Evolutionary conservation across 116 monocot species (phyloP).

Genomic region (Iris pallida): DNA sequence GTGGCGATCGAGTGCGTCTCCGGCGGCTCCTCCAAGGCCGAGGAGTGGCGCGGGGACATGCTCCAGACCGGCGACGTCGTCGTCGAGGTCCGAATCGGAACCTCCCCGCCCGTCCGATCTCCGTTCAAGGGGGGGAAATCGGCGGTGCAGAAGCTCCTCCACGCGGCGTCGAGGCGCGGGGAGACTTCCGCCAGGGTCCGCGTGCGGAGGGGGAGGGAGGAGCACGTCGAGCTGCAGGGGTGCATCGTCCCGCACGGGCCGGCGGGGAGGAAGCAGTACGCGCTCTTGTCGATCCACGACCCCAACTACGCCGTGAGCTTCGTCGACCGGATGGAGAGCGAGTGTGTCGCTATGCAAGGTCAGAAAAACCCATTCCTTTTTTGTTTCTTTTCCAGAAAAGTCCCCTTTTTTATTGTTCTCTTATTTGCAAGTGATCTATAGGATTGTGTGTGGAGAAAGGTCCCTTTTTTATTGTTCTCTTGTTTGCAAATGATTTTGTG

Average conservation of each 20-base stretch:
- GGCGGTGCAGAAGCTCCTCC: constrained; percentile 59
- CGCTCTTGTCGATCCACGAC: constrained; percentile 32
- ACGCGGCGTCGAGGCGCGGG: constrained; percentile 50
- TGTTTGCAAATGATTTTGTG: too few species aligned
- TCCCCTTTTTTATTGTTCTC: neutral
- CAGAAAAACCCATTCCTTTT: neutral
- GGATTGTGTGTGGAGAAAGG: neutral
- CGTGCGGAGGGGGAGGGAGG: constrained; percentile 26
- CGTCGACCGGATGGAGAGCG: constrained; percentile 38
- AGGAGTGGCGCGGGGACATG: constrained; percentile 37
- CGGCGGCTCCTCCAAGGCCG: constrained; percentile 33
- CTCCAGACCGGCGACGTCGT: constrained; percentile 51
- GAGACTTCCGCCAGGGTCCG: constrained; percentile 46
- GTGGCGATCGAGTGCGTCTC: constrained; percentile 39
- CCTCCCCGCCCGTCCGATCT: constrained; percentile 20
- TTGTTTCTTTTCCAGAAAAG: neutral
- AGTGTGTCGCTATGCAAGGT: constrained; percentile 43
- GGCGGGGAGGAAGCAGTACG: constrained; percentile 26
- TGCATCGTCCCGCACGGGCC: constrained; percentile 29
- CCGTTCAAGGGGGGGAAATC: constrained; percentile 49
- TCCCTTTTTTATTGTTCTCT: too few species aligned
- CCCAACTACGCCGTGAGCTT: constrained; percentile 37
- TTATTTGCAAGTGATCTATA: neutral
- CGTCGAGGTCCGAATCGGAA: constrained; percentile 48
- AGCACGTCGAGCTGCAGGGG: constrained; percentile 27